These are phyloP conservation scores for Trichosporon ovoides DNA, from an alignment of 1,284 basidiomycete genomes.

Conservation along the genomic window DNA sequence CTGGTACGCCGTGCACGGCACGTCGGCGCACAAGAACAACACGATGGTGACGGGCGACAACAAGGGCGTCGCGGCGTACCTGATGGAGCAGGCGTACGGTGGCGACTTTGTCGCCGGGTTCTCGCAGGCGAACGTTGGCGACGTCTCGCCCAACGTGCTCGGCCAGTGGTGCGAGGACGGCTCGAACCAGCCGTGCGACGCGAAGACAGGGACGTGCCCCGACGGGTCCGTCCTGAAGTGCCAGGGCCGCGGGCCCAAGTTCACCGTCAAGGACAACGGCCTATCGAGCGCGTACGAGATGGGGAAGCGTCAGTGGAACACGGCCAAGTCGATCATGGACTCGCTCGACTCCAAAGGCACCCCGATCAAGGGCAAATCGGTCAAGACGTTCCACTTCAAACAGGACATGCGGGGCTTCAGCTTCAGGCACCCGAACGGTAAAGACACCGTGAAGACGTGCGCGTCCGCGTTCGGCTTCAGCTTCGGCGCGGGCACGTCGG, in stretches of 20 bases:
- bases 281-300: slow-evolving; percentile 12
- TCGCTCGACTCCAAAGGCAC: slow-evolving; percentile 7
- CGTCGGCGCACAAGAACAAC: slow-evolving; percentile 14
- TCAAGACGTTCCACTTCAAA: slow-evolving; percentile 16
- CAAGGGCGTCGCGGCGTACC: slow-evolving; percentile 17
- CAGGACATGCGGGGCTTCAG: slow-evolving; percentile 17
- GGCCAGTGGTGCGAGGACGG: slow-evolving; percentile 20
- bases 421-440: slow-evolving; percentile 8
- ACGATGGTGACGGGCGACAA: slow-evolving; percentile 18
- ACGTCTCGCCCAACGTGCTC: slow-evolving; percentile 13
- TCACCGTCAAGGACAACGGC: slow-evolving; percentile 8
- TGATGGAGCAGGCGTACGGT: slow-evolving; percentile 8
- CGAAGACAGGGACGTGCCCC: slow-evolving; percentile 10
- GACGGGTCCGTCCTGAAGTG: slow-evolving; percentile 13
- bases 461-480: slow-evolving; percentile 15
- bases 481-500: slow-evolving; percentile 17
- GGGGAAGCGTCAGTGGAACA: slow-evolving; percentile 10
- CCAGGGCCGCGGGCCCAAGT: slow-evolving; percentile 12
- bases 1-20: slow-evolving; percentile 20
- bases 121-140: slow-evolving; percentile 20
- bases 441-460: slow-evolving; percentile 9
- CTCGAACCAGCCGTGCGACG: slow-evolving; percentile 7
- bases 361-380: slow-evolving; percentile 4
- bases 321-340: slow-evolving; percentile 3
- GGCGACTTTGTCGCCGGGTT: slow-evolving; percentile 15